phyloP scores from a whole-genome alignment of 176 grass and related monocot genomes.

The Cenchrus fungigraminus region DNA sequence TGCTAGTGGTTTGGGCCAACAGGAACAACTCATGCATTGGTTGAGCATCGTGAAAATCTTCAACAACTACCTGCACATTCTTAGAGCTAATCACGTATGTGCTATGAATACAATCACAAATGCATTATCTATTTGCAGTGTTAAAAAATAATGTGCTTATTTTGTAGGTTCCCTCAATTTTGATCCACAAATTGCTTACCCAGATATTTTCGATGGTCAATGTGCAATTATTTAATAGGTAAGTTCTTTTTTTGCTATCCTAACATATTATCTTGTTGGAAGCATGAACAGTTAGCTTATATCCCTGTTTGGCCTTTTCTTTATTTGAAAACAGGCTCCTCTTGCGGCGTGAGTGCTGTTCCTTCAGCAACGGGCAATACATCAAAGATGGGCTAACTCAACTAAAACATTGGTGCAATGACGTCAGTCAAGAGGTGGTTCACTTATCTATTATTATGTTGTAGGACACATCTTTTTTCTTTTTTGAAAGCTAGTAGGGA shows the following conservation, averaged over 20 bases:
- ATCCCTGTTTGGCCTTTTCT: background rate
- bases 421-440: constrained; percentile 72
- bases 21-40: constrained; percentile 53
- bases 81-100: constrained; percentile 74
- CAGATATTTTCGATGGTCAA: constrained; percentile 84
- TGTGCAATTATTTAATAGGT: constrained; percentile 89
- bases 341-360: constrained; percentile 83
- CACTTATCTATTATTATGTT: constrained; percentile 14
- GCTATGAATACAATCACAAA: constrained; percentile 17
- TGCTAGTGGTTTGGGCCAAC: constrained; percentile 43
- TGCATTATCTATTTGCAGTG: constrained; percentile 19
- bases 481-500: too few species aligned
- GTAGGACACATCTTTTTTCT: background rate
- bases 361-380: constrained; percentile 87
- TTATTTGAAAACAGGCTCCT: constrained; percentile 58
- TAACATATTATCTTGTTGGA: constrained; percentile 33
- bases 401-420: constrained; percentile 77
- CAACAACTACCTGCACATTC: constrained; percentile 58
- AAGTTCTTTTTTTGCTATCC: constrained; percentile 28
- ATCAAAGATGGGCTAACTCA: constrained; percentile 75
- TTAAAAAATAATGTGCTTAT: constrained; percentile 19
- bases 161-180: constrained; percentile 73
- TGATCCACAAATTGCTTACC: constrained; percentile 75
- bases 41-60: constrained; percentile 64
- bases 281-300: constrained; percentile 9